Evolutionary conservation across 192 early-diverging fungal species (phyloP).

Genomic region (Kappamyces sp.): DNA sequence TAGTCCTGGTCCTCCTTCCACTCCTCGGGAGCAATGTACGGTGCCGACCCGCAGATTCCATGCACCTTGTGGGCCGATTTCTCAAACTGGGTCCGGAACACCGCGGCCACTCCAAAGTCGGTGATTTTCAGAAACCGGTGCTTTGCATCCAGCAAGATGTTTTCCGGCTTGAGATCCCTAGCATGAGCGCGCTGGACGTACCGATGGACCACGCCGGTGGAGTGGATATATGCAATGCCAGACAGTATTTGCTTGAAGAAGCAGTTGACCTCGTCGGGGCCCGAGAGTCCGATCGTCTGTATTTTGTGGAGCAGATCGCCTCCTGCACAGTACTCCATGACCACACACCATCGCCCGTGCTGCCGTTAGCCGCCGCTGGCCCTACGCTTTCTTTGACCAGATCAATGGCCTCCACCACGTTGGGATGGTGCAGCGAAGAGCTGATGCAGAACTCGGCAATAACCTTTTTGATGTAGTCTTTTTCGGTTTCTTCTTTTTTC

Average conservation of each 20-base stretch:
- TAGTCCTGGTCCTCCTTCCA: constrained; percentile 33
- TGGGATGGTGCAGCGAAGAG: constrained; percentile 82
- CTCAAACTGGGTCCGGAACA: constrained; percentile 45
- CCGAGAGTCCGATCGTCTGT: constrained; percentile 21
- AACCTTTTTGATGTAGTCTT: constrained; percentile 94
- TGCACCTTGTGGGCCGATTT: constrained; percentile 28
- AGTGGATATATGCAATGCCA: constrained; percentile 47
- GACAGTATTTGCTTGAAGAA: constrained; percentile 47
- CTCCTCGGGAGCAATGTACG: constrained; percentile 57
- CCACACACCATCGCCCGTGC: constrained; percentile 40
- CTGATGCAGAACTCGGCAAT: constrained; percentile 95
- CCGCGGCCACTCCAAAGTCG: constrained; percentile 50
- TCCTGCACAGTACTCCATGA: constrained; percentile 55
- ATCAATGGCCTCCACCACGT: constrained; percentile 91
- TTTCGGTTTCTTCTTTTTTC: constrained; percentile 75
- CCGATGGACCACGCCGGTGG: constrained; percentile 48
- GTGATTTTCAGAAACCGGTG: constrained; percentile 45
- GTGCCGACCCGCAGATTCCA: constrained; percentile 45
- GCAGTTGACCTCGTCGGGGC: constrained; percentile 41
- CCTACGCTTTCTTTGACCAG: constrained; percentile 76
- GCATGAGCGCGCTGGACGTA: not conserved
- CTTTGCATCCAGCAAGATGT: constrained; percentile 42
- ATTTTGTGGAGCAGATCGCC: constrained; percentile 45
- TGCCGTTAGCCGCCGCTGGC: constrained; percentile 18
- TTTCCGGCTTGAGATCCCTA: constrained; percentile 50